These are phyloP conservation scores for Naganishia sp. DNA, from an alignment of 1,284 basidiomycete species.

Conservation along the genomic window DNA sequence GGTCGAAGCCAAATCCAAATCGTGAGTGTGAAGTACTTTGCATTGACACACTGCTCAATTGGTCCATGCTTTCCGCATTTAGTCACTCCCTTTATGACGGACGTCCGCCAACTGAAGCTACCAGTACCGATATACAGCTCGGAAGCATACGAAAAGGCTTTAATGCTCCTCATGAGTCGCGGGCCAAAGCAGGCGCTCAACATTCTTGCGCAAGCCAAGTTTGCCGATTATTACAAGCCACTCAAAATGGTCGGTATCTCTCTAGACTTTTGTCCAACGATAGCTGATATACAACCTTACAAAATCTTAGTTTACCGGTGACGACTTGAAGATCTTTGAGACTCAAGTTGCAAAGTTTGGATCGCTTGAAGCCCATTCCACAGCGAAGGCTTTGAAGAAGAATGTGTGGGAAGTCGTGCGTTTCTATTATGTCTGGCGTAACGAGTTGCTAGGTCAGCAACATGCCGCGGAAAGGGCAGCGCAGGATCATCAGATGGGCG, in stretches of 20 bases:
- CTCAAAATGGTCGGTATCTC: slow-evolving; percentile 18
- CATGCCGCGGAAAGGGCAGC: slow-evolving; percentile 48
- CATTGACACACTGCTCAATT: neutral
- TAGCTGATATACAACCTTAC: no score
- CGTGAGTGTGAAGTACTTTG: slow-evolving; percentile 8
- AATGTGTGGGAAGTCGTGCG: slow-evolving; percentile 49
- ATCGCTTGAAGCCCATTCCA: slow-evolving; percentile 50
- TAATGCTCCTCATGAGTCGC: slow-evolving; percentile 10
- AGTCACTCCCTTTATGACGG: slow-evolving; percentile 24
- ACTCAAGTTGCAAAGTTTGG: slow-evolving; percentile 45
- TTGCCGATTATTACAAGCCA: slow-evolving; percentile 27
- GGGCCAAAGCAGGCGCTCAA: slow-evolving; percentile 7
- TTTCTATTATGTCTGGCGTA: slow-evolving; percentile 54
- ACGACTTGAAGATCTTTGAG: slow-evolving; percentile 45
- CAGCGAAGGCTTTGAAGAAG: slow-evolving; percentile 44
- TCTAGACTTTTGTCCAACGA: neutral
- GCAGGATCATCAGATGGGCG: slow-evolving; percentile 32
- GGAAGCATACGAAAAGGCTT: slow-evolving; percentile 29
- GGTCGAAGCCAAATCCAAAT: slow-evolving; percentile 22
- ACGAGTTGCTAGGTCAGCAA: slow-evolving; percentile 49
- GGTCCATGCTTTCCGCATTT: neutral
- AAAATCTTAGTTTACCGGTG: slow-evolving; percentile 41
- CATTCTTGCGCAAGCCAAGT: slow-evolving; percentile 7
- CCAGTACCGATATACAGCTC: slow-evolving; percentile 22
- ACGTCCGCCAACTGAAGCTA: slow-evolving; percentile 18